These are phyloP conservation scores for Brettanomyces anomalus DNA, from an alignment of 805 yeast genomes.

Conservation along the genomic window DNA sequence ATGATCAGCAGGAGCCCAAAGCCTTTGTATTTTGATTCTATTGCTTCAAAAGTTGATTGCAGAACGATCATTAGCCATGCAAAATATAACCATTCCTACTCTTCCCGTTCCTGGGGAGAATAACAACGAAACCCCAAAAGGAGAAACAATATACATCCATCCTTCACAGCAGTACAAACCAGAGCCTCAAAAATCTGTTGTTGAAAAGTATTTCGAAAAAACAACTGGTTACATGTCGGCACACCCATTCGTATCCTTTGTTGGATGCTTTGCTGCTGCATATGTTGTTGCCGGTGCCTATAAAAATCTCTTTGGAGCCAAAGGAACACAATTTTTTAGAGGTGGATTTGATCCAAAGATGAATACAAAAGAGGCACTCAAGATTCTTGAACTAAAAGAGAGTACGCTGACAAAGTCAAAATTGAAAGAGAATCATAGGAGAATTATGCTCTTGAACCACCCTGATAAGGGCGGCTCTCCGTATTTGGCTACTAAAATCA, in stretches of 20 bases:
- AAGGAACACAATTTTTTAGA: slow-evolving; percentile 55
- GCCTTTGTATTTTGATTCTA: background rate
- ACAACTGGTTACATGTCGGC: slow-evolving; percentile 51
- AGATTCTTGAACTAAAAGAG: slow-evolving; percentile 69
- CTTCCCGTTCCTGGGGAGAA: slow-evolving; percentile 49
- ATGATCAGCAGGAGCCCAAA: background rate
- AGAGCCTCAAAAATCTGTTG: slow-evolving; percentile 26
- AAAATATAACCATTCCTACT: slow-evolving; percentile 44
- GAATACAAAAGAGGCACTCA: slow-evolving; percentile 83
- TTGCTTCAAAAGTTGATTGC: background rate
- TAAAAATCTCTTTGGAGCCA: slow-evolving; percentile 59
- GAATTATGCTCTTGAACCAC: slow-evolving; percentile 80
- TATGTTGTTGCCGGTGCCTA: slow-evolving; percentile 61
- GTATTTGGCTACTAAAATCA: slow-evolving; percentile 80
- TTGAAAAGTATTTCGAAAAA: slow-evolving; percentile 60
- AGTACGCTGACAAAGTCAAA: slow-evolving; percentile 50
- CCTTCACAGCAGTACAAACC: slow-evolving; percentile 18
- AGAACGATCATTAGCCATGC: slow-evolving; percentile 14
- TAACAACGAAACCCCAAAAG: slow-evolving; percentile 6
- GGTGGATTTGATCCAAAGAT: slow-evolving; percentile 93
- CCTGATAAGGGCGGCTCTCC: slow-evolving; percentile 95
- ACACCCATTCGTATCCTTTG: slow-evolving; percentile 68
- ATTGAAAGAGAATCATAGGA: slow-evolving; percentile 72
- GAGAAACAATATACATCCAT: slow-evolving; percentile 10
- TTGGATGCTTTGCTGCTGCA: slow-evolving; percentile 58